phyloP scores from a whole-genome alignment of 2,329 filamentous ascomycete genomes.

The Diaporthe capsici region DNA sequence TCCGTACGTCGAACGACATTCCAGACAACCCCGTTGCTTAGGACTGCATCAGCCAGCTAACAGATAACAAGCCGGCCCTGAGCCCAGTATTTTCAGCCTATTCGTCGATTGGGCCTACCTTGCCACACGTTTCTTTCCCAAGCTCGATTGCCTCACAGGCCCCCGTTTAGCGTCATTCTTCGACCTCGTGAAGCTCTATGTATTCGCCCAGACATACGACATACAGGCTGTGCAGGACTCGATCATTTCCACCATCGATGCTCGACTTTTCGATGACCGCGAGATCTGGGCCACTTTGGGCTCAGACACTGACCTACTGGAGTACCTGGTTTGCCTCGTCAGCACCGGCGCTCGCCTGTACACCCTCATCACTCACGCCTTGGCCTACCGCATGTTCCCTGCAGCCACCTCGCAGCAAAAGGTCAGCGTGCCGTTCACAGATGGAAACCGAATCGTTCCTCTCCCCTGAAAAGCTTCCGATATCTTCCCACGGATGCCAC shows the following conservation, averaged over 20 bases:
- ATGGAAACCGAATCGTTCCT: not conserved
- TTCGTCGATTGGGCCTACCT: not conserved
- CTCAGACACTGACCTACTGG: not conserved
- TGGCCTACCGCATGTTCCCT: not conserved
- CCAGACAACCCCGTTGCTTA: not conserved
- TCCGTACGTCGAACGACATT: not conserved
- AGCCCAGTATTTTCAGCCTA: not conserved
- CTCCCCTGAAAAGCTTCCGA: not conserved
- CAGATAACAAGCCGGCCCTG: not conserved
- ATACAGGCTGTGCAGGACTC: not conserved
- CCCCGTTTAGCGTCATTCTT: not conserved
- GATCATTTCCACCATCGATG: not conserved
- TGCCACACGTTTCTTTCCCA: not conserved
- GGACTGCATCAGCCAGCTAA: not conserved
- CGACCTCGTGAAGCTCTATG: not conserved
- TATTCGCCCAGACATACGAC: not conserved
- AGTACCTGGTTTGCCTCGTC: not conserved
- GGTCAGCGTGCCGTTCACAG: not conserved
- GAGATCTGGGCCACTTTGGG: not conserved
- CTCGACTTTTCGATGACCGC: not conserved
- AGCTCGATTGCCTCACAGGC: not conserved
- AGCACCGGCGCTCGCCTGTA: not conserved
- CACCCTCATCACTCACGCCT: not conserved
- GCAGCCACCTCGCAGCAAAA: not conserved
- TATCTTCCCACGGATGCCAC: not conserved